Base-by-base conservation (phyloP, 768 basidiomycete genomes). In the Neoboletus subvelutipes region DNA sequence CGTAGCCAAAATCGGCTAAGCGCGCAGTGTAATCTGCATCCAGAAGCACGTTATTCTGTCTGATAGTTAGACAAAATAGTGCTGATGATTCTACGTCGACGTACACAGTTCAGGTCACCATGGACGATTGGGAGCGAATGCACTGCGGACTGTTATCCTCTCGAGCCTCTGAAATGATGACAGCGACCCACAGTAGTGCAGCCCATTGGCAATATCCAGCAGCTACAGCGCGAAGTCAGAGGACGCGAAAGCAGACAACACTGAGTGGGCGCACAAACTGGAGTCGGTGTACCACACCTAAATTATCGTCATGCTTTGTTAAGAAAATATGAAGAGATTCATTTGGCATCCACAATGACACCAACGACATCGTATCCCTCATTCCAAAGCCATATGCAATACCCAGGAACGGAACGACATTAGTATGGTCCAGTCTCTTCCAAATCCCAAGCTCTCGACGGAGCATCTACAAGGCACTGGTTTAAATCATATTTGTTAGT, bases 1-100 rank as follows among this genome's bases (percentile, higher is more conserved):
- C 70, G 40, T 64, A 56, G 1, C 80, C 80, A 41, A 81, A 81
- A 55, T 80, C 80, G 37, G 72, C 71, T 2, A 81, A 59, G n/a
- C 73, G 69, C 0, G 73, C 79, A 26, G 69, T 71, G 24, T 73
- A 60, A 1, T 56, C 41, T 22, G 31, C 52, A 8, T 62, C 61
- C 4, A 67, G 20, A 24, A 70, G 58, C 3, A 69, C 53, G 4
- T 70, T 67, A 1, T 57, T 65, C 68, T 69, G 24, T 49, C 22
- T 1, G 1, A 17, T 4, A 0, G 2, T 56, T 26, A 55, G 54
- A 9, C 1, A 39, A 17, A n/a, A n/a, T 9, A 11, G 5, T 4
- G 4, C 10, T 10, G 7, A 34, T 10, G 15, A 36, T 24, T n/a
- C 33, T 18, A 9, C 15, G 5, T 10, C 18, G 15, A 48, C 47